These are phyloP conservation scores for Fusarium sp. DNA, from an alignment of 2,329 filamentous ascomycete species.

Conservation along the genomic window DNA sequence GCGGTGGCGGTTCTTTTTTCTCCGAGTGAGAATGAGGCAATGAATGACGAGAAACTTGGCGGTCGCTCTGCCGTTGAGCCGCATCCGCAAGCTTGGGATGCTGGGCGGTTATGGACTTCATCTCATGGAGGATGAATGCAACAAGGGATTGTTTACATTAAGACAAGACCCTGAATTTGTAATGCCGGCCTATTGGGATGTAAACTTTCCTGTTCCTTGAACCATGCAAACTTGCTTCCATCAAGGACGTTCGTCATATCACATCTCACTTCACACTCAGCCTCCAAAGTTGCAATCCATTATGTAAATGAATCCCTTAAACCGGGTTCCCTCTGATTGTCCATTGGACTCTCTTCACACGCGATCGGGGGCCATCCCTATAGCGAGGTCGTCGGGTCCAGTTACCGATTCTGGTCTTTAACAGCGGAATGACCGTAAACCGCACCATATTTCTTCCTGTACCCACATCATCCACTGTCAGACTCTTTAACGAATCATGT, in stretches of 20 bases:
- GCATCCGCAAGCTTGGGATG: not conserved
- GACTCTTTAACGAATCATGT: slow-evolving; percentile 21
- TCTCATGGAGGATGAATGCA: not conserved
- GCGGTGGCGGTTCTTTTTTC: not conserved
- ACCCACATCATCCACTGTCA: slow-evolving; percentile 10
- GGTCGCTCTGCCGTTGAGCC: slow-evolving; percentile 31
- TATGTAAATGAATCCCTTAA: slow-evolving; percentile 6
- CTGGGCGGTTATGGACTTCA: slow-evolving; percentile 4
- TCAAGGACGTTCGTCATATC: not conserved
- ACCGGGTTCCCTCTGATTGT: not conserved
- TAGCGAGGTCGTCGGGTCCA: slow-evolving; percentile 6
- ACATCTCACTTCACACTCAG: not conserved
- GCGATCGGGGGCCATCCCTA: slow-evolving; percentile 3
- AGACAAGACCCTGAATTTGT: not conserved
- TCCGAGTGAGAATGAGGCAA: slow-evolving; percentile 9
- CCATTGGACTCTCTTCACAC: not conserved
- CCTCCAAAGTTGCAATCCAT: not conserved
- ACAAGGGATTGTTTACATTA: not conserved
- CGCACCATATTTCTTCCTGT: slow-evolving; percentile 8
- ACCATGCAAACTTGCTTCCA: not conserved
- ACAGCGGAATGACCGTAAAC: slow-evolving; percentile 4
- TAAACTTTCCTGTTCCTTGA: not conserved
- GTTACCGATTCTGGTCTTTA: slow-evolving; percentile 7
- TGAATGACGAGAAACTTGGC: slow-evolving; percentile 19
- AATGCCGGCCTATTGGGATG: not conserved